phyloP scores from a whole-genome alignment of 2,329 filamentous ascomycete genomes.

The Paradendryphiella salina region DNA sequence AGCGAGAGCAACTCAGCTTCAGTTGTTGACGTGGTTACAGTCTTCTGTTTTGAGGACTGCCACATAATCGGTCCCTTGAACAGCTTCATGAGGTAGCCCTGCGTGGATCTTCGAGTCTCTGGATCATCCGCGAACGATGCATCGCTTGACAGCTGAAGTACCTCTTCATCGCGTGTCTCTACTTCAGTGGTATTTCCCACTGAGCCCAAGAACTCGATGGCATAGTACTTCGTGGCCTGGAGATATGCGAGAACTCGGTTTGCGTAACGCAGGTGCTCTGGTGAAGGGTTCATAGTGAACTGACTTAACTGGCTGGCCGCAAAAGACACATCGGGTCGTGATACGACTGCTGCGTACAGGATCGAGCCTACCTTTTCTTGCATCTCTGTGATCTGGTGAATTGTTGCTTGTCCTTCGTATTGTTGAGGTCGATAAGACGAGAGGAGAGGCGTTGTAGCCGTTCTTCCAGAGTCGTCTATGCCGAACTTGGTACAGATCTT shows the following conservation, averaged over 20 bases:
- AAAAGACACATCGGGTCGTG: conserved; percentile 7
- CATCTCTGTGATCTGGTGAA: conserved; percentile 7
- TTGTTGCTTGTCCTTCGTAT: not conserved
- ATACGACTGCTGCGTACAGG: conserved; percentile 10
- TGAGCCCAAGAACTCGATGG: conserved; percentile 6
- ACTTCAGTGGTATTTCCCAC: not conserved
- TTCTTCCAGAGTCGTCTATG: conserved; percentile 1
- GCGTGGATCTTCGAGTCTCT: conserved; percentile 7
- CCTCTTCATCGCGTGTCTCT: conserved; percentile 4
- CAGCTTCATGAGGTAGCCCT: conserved; percentile 26
- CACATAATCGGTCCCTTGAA: conserved; percentile 10
- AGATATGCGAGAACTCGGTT: conserved; percentile 7
- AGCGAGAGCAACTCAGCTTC: conserved; percentile 1
- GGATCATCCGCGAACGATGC: conserved; percentile 21
- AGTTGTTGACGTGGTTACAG: conserved; percentile 14
- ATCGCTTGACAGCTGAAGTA: conserved; percentile 5
- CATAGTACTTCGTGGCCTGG: conserved; percentile 5
- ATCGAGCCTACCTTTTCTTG: conserved; percentile 10
- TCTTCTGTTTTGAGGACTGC: conserved; percentile 10
- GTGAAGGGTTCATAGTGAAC: conserved; percentile 8
- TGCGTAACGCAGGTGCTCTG: conserved; percentile 6
- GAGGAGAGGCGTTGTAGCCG: conserved; percentile 4
- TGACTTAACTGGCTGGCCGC: conserved; percentile 5
- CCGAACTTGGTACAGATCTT: conserved; percentile 11
- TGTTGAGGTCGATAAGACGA: conserved; percentile 3